phyloP scores from a whole-genome alignment of 441 rosid genomes.

The Breynia disticha region DNA sequence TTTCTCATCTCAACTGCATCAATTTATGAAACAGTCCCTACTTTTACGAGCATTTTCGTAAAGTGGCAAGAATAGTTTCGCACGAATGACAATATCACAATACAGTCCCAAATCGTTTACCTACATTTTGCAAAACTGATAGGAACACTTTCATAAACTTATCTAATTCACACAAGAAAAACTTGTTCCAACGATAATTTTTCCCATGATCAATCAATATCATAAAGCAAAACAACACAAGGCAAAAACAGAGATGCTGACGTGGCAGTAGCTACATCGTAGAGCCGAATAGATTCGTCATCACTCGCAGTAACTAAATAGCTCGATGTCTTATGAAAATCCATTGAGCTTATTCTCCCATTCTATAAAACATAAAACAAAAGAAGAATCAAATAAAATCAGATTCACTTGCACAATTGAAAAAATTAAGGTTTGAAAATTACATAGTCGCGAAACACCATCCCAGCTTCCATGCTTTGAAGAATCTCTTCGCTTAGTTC shows the following conservation, averaged over 20 bases:
- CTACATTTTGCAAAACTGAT: no score
- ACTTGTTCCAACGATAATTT: no score
- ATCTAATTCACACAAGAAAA: no score
- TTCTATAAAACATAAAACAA: conserved; percentile 28
- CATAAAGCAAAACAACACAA: no score
- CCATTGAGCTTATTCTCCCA: conserved; percentile 83
- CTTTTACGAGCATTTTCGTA: no score
- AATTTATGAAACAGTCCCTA: no score
- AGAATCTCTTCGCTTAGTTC: conserved; percentile 75
- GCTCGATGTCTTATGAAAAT: conserved; percentile 70
- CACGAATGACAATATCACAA: no score
- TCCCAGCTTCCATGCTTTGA: conserved; percentile 91
- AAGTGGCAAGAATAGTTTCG: no score
- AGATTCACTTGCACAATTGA: not conserved
- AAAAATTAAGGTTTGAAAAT: not conserved
- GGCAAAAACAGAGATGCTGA: conserved; percentile 20
- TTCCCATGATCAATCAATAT: no score
- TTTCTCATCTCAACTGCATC: not conserved
- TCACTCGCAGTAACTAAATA: conserved; percentile 90
- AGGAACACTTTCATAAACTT: no score
- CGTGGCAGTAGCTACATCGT: conserved; percentile 78
- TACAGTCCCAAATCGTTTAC: no score
- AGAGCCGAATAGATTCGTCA: conserved; percentile 90
- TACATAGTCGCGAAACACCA: conserved; percentile 79
- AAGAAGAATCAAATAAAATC: not conserved